Evolutionary conservation across 345 rosid genomes (phyloP).

Genomic region (Populus ilicifolia): DNA sequence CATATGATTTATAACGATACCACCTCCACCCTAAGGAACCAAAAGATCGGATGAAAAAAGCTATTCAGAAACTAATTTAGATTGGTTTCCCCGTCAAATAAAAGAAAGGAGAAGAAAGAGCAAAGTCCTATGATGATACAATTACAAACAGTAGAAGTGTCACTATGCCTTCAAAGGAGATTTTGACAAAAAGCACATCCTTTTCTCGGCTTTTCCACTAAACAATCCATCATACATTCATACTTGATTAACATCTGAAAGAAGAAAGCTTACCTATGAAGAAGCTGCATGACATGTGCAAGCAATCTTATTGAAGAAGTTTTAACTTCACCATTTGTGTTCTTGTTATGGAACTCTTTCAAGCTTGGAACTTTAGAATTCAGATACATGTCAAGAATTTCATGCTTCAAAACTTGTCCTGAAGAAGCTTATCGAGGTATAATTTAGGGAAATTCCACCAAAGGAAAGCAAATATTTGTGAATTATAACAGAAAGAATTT

Average conservation of each 20-base stretch:
- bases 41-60: background rate
- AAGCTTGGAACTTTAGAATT: constrained; percentile 75
- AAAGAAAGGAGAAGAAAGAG: background rate
- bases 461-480: background rate
- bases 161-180: background rate
- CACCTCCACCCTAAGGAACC: background rate
- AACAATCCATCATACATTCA: background rate
- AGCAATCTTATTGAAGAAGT: constrained; percentile 51
- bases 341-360: constrained; percentile 54
- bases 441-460: constrained; percentile 6
- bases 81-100: background rate
- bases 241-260: background rate
- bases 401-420: constrained; percentile 89
- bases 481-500: background rate
- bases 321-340: constrained; percentile 44
- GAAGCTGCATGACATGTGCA: constrained; percentile 56
- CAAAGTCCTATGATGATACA: background rate
- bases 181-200: background rate
- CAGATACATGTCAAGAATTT: constrained; percentile 52
- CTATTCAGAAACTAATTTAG: background rate
- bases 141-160: background rate
- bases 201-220: background rate
- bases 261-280: constrained; percentile 57
- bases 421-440: constrained; percentile 10
- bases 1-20: background rate